Evolutionary conservation across 2,329 filamentous ascomycete genomes (phyloP), one percentile per base, ranked within the genome.

Genomic region (Clarireedia hainanense): DNA sequence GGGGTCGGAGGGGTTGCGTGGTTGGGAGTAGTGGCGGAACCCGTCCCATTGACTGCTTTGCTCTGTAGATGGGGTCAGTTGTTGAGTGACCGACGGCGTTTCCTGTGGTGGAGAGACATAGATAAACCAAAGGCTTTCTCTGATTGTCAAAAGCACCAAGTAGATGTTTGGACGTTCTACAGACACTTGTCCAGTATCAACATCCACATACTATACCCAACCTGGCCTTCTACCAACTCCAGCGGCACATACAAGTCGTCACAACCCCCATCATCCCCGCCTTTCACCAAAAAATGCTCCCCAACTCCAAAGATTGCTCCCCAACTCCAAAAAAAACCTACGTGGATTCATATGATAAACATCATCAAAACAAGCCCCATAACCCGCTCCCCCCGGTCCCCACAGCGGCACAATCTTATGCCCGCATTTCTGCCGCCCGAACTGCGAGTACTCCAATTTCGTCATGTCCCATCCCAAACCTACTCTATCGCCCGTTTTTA

Each of bases 381-480:
- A 50, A 4, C 61, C 61, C 49, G 24, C 57, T 15, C 56, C 59
- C 12, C 52, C 59, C 14, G 58, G 57, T 9, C 72, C 71, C 7
- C 80, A 67, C 15, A 80, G 57, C 10, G 75, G 72, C 1, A 78
- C 70, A 55, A 81, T 76, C 54, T 73, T 72, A 60, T 80, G 79
- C 34, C 75, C 67, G 50, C 75, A 76, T 7, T 75, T 74, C 36
- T 75, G 74, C 2, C 80, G 73, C 45, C 75, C 74, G 60, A 81
- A 76, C 58, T 77, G 76, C 1, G 79, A 76, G 60, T 76, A 74
- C 56, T 82, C 77, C 2, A 81, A 68, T 61, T 82, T 81, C 20
- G 73, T 76, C 58, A 83, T 64, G 24, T 79, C 75, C 80, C 80
- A 83, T 26, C 74, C 74, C 40, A 83, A 70, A 9, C 75, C 75